These are phyloP conservation scores for Ambrosia trifida DNA, from an alignment of 129 eudicot species.

Conservation along the genomic window DNA sequence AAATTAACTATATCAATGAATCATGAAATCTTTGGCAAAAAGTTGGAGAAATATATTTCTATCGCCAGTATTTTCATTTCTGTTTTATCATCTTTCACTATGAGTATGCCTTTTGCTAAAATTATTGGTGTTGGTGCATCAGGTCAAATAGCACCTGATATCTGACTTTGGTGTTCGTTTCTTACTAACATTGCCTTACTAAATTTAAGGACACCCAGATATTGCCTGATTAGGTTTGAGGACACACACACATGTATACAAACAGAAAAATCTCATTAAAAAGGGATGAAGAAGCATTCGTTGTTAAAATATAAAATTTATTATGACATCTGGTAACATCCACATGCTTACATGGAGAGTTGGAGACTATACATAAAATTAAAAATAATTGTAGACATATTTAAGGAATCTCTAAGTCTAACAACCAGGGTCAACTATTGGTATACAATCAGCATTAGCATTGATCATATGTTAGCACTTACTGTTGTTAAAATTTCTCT, in stretches of 20 bases:
- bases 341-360: not conserved
- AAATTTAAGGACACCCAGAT: no score
- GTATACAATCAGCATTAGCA: not conserved
- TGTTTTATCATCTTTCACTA: not conserved
- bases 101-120: not conserved
- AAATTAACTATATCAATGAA: not conserved
- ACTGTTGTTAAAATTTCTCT: conserved; percentile 12
- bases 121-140: not conserved
- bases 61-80: not conserved
- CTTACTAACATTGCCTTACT: not conserved
- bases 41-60: not conserved
- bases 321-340: not conserved
- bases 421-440: not conserved
- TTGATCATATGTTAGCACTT: not conserved
- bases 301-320: not conserved
- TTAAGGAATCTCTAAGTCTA: not conserved
- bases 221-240: not conserved
- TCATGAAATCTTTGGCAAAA: not conserved
- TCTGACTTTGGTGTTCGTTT: not conserved
- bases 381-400: not conserved
- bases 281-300: not conserved
- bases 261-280: not conserved
- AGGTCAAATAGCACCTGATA: not conserved
- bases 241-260: not conserved
- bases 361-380: not conserved